These are phyloP conservation scores for Paramecium primaurelia DNA, from an alignment of 73 alveolate species.

Conservation along the genomic window DNA sequence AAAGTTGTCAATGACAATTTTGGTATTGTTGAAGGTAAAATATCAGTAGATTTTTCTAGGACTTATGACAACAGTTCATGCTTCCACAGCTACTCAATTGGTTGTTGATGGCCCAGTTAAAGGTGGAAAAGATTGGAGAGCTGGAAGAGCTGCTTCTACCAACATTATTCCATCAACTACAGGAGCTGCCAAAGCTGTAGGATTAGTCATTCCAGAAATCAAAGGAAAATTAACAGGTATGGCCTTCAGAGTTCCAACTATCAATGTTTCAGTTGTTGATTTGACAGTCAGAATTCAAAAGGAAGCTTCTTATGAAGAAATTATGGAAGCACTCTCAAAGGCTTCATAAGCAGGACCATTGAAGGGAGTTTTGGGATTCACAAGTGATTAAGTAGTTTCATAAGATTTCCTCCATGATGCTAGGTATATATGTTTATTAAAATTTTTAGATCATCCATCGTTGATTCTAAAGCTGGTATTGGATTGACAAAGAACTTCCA, in stretches of 20 bases:
- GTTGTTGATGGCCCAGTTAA: constrained; percentile 98
- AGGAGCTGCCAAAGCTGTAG: constrained; percentile 99
- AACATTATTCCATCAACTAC: constrained; percentile 97
- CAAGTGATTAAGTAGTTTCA: constrained; percentile 94
- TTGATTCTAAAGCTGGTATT: constrained; percentile 94
- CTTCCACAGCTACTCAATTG: constrained; percentile 92
- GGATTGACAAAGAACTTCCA: constrained; percentile 82
- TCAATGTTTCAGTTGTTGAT: constrained; percentile 96
- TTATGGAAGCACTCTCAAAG: constrained; percentile 84
- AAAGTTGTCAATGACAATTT: constrained; percentile 94
- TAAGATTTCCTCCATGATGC: constrained; percentile 83
- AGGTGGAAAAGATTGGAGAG: constrained; percentile 99
- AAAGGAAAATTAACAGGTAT: constrained; percentile 97
- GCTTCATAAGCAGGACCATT: constrained; percentile 85
- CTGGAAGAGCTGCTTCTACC: constrained; percentile 96
- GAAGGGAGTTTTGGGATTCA: constrained; percentile 93
- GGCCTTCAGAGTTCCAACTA: constrained; percentile 99
- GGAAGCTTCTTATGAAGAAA: constrained; percentile 87
- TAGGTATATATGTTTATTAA: background rate
- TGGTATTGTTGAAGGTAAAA: constrained; percentile 90
- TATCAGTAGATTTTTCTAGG: constrained; percentile 31
- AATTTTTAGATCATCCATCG: constrained; percentile 74
- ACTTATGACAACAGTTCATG: constrained; percentile 97
- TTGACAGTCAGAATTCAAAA: constrained; percentile 87
- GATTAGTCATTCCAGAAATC: constrained; percentile 90